A percentile compares a stretch with the other conserved stretches of the same genome.
Conservation (phyloP, 306 rosid species). For the Cucurbita argyrosperma region DNA sequence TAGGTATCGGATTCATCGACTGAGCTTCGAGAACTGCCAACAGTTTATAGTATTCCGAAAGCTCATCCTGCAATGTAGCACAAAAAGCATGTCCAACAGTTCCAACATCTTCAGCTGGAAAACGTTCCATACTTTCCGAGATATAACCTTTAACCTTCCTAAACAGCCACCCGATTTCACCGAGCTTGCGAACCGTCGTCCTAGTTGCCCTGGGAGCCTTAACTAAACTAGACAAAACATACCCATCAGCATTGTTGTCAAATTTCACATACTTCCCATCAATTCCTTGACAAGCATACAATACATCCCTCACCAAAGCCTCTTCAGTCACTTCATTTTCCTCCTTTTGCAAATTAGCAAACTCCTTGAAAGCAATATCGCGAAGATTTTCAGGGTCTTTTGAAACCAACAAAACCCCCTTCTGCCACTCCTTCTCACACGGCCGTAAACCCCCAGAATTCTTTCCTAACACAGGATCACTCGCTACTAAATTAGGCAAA, state of each 20-base stretch:
- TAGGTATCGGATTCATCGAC: constrained; percentile 69
- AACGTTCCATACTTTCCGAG: constrained; percentile 54
- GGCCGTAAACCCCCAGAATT: constrained; percentile 18
- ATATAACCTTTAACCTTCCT: constrained; percentile 62
- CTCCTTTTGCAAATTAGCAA: constrained; percentile 46
- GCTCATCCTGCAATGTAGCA: constrained; percentile 90
- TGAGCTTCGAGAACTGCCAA: constrained; percentile 79
- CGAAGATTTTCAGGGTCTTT: constrained; percentile 72
- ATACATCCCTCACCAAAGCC: constrained; percentile 67
- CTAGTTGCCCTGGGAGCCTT: constrained; percentile 57
- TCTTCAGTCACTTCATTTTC: constrained; percentile 73
- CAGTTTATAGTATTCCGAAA: constrained; percentile 76
- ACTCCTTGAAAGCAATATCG: constrained; percentile 61
- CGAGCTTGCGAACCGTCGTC: constrained; percentile 56
- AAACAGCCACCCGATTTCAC: constrained; percentile 80
- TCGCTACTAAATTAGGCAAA: constrained; percentile 39
- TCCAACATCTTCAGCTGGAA: constrained; percentile 72
- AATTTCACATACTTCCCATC: constrained; percentile 69
- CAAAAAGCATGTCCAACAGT: constrained; percentile 89
- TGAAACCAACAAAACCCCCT: constrained; percentile 51
- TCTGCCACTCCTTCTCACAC: constrained; percentile 36
- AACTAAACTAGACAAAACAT: constrained; percentile 32
- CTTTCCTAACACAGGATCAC: constrained; percentile 19
- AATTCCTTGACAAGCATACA: constrained; percentile 89
- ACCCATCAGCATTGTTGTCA: constrained; percentile 29